phyloP scores from a whole-genome alignment of 129 eudicot species.

The Artemisia annua region DNA sequence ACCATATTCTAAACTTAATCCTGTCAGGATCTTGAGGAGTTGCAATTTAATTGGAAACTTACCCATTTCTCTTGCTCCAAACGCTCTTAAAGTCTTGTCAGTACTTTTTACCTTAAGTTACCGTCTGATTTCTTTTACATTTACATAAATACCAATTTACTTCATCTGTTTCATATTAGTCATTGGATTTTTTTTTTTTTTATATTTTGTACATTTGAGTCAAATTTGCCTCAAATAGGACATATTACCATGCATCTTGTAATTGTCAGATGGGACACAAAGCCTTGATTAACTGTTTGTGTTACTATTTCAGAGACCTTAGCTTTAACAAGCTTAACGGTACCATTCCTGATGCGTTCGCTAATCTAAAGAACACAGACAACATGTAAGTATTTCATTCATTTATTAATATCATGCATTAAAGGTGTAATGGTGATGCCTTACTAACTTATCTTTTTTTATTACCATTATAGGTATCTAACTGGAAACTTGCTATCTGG shows the following conservation, averaged over 20 bases:
- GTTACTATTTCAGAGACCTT: slow-evolving; percentile 44
- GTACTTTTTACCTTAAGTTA: slow-evolving; percentile 31
- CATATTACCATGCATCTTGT: no score
- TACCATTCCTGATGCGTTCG: slow-evolving; percentile 29
- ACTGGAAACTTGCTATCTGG: slow-evolving; percentile 54
- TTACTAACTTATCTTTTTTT: slow-evolving; percentile 18
- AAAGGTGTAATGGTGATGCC: background rate
- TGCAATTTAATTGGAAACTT: slow-evolving; percentile 66
- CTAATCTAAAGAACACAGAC: slow-evolving; percentile 14
- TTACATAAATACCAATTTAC: background rate
- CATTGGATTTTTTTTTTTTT: background rate
- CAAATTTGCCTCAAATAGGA: no score
- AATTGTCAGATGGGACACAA: background rate
- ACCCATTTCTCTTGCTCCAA: slow-evolving; percentile 48
- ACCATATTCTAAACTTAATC: background rate
- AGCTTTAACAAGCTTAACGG: slow-evolving; percentile 54
- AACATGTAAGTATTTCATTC: slow-evolving; percentile 35
- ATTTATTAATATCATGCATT: background rate
- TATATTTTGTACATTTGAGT: background rate
- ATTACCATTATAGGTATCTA: slow-evolving; percentile 38
- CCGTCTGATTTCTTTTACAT: no score
- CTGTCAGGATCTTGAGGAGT: slow-evolving; percentile 72
- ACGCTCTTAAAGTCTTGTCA: slow-evolving; percentile 52
- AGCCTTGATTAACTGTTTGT: background rate
- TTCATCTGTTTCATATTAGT: background rate